Percentiles rank a stretch among this genome's conserved stretches.
phyloP scores from a whole-genome alignment of 1,139 yeast genomes.

The Candida tropicalis region DNA sequence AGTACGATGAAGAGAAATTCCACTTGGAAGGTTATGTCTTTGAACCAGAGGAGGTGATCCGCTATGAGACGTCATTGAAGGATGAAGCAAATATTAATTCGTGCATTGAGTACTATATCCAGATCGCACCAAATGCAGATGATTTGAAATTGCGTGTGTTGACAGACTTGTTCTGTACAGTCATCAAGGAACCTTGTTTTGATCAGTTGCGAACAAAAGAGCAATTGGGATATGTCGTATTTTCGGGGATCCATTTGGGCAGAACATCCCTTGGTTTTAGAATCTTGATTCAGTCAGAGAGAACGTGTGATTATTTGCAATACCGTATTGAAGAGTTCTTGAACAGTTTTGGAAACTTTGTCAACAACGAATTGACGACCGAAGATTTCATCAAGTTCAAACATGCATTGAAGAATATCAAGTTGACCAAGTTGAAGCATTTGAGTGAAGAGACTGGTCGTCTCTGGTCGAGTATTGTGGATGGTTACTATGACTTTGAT shows the following conservation, averaged over 20 bases:
- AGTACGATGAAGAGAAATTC: conserved; percentile 31
- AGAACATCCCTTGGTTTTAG: conserved; percentile 79
- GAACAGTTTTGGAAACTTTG: conserved; percentile 33
- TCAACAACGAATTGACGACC: conserved; percentile 47
- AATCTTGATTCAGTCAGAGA: conserved; percentile 84
- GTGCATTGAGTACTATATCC: conserved; percentile 78
- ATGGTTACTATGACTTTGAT: conserved; percentile 79
- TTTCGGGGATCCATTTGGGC: conserved; percentile 68
- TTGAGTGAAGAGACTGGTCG: conserved; percentile 72
- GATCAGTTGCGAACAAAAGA: conserved; percentile 89
- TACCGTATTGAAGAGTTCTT: conserved; percentile 75
- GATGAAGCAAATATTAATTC: conserved; percentile 82
- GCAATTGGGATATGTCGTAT: conserved; percentile 84
- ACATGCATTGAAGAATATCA: conserved; percentile 64
- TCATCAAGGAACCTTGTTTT: conserved; percentile 85
- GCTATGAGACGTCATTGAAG: conserved; percentile 54
- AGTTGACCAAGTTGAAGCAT: conserved; percentile 73
- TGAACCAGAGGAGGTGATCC: conserved; percentile 42
- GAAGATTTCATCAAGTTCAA: conserved; percentile 72
- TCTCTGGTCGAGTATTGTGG: conserved; percentile 67
- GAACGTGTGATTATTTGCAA: conserved; percentile 72
- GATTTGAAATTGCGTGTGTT: conserved; percentile 41
- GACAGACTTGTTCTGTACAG: conserved; percentile 68
- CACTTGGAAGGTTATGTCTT: conserved; percentile 40
- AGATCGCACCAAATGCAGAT: conserved; percentile 54